These are phyloP conservation scores for Anastatica hierochuntica DNA, from an alignment of 345 rosid genomes.

Conservation along the genomic window DNA sequence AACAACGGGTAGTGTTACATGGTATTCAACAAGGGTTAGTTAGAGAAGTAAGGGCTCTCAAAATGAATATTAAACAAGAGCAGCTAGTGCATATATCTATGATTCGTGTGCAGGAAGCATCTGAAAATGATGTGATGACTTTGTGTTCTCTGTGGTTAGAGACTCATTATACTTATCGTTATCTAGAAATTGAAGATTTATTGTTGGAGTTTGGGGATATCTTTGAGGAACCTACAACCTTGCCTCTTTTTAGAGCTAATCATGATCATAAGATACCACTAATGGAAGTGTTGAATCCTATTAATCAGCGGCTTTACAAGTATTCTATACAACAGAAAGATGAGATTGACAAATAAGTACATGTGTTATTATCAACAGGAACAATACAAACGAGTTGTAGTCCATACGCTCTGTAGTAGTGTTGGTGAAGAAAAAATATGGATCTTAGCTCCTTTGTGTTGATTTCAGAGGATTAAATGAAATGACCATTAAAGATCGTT, in stretches of 20 bases:
- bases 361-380: not conserved
- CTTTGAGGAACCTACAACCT: not conserved
- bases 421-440: not conserved
- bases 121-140: no score
- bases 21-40: no score
- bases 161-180: no score
- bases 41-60: no score
- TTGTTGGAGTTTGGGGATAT: not conserved
- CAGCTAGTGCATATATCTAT: no score
- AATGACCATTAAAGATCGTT: not conserved
- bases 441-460: not conserved
- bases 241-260: not conserved
- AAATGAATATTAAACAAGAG: no score
- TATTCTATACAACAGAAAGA: not conserved
- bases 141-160: no score
- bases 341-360: not conserved
- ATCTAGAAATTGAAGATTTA: no score
- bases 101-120: no score
- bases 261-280: not conserved
- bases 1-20: no score
- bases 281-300: not conserved
- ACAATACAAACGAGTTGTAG: not conserved
- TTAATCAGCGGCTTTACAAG: not conserved
- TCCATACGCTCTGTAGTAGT: not conserved
- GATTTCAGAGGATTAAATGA: not conserved